phyloP scores from a whole-genome alignment of 1,284 basidiomycete species.

The Leccinum discolor region DNA sequence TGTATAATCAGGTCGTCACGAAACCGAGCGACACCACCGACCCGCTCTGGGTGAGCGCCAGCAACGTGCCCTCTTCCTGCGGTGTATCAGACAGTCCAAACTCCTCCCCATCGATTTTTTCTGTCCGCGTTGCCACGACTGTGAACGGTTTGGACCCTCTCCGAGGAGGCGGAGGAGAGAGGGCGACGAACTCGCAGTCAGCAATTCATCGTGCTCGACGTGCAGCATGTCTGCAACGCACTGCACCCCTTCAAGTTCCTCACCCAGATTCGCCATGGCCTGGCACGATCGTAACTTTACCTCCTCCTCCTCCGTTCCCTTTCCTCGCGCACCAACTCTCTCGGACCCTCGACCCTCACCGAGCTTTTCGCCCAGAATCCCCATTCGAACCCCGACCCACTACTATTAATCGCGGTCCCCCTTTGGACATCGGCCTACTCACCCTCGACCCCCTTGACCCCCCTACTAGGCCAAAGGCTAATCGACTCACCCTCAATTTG shows the following conservation, averaged over 20 bases:
- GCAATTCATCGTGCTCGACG: constrained; percentile 9
- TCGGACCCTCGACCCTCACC: constrained; percentile 13
- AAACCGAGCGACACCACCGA: constrained; percentile 34
- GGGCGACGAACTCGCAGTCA: constrained; percentile 26
- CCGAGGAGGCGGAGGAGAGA: constrained; percentile 32
- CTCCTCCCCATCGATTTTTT: constrained; percentile 14
- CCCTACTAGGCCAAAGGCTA: constrained; percentile 6
- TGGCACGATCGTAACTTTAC: neutral
- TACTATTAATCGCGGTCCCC: neutral
- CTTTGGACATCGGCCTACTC: constrained; percentile 18
- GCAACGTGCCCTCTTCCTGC: constrained; percentile 9
- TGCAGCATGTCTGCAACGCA: constrained; percentile 36
- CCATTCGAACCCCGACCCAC: constrained; percentile 24
- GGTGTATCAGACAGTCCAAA: constrained; percentile 3
- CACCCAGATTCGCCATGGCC: neutral
- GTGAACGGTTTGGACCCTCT: constrained; percentile 23
- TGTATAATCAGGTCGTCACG: constrained; percentile 11
- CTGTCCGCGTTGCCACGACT: constrained; percentile 6
- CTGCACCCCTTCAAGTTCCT: constrained; percentile 20
- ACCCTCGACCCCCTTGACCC: constrained; percentile 2
- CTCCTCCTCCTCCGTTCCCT: constrained; percentile 21
- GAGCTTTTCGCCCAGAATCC: constrained; percentile 7
- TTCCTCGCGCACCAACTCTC: constrained; percentile 9
- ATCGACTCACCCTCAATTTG: constrained; percentile 28
- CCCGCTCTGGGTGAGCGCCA: constrained; percentile 13